Evolutionary conservation across 169 alveolate species (phyloP).

Genomic region (Sarcocystis neurona): DNA sequence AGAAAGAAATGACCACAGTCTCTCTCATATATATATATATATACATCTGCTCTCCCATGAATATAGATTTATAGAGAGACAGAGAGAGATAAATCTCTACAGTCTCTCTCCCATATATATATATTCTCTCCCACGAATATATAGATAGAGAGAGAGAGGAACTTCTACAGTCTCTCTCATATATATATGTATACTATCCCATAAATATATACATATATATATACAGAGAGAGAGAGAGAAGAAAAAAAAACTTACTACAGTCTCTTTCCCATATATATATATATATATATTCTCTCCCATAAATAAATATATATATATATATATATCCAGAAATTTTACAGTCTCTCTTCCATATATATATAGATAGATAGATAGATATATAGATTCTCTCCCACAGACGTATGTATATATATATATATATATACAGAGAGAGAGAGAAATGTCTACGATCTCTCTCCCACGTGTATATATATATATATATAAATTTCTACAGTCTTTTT

Average conservation of each 20-base stretch:
- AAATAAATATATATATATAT: no score
- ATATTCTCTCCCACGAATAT: neutral
- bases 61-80: neutral
- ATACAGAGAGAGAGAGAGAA: neutral
- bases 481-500: neutral
- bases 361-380: neutral
- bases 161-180: neutral
- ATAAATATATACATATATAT: neutral
- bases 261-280: neutral
- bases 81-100: no score
- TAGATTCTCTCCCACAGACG: neutral
- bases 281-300: neutral
- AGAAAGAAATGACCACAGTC: no score
- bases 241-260: no score
- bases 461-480: no score
- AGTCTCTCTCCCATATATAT: neutral
- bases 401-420: neutral
- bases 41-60: neutral
- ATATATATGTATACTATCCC: neutral
- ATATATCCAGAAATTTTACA: neutral
- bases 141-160: neutral
- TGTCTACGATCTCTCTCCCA: neutral
- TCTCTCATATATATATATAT: no score
- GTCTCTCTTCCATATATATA: neutral
- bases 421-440: neutral